A percentile compares a stretch with the other conserved stretches of the same genome.
Conservation (phyloP, 345 rosid genomes). For the Dipteronia sinensis region DNA sequence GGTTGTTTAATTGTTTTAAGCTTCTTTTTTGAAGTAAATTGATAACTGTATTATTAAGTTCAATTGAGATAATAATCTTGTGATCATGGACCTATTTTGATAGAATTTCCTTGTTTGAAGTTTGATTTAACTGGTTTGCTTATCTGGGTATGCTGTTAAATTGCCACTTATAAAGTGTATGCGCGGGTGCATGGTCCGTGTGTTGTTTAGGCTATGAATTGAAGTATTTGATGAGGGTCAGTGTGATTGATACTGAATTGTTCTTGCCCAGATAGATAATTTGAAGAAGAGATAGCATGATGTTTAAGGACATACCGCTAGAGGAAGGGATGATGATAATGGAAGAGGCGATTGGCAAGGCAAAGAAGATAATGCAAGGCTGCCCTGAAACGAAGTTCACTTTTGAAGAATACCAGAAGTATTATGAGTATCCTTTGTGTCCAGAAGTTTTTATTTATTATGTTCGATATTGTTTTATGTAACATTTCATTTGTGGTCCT, state of each 20-base stretch:
- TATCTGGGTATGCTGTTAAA: background rate
- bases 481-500: constrained; percentile 3
- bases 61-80: too few species aligned
- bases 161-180: background rate
- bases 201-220: background rate
- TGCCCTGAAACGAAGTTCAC: constrained; percentile 31
- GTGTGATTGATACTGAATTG: background rate
- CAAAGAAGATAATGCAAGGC: constrained; percentile 32
- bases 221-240: background rate
- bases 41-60: background rate
- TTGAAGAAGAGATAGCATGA: constrained; percentile 21
- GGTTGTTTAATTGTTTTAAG: background rate
- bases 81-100: too few species aligned
- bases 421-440: constrained; percentile 32
- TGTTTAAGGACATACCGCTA: constrained; percentile 17
- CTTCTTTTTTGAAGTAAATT: background rate
- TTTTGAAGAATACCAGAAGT: constrained; percentile 26
- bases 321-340: constrained; percentile 27
- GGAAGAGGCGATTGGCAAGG: constrained; percentile 32
- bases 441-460: constrained; percentile 11
- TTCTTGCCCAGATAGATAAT: constrained; percentile 19
- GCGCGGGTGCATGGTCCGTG: too few species aligned
- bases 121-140: background rate
- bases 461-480: background rate
- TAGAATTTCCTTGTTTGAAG: background rate